Evolutionary conservation across 1,139 yeast genomes (phyloP).

Genomic region (Yamadazyma atmosphaerica): DNA sequence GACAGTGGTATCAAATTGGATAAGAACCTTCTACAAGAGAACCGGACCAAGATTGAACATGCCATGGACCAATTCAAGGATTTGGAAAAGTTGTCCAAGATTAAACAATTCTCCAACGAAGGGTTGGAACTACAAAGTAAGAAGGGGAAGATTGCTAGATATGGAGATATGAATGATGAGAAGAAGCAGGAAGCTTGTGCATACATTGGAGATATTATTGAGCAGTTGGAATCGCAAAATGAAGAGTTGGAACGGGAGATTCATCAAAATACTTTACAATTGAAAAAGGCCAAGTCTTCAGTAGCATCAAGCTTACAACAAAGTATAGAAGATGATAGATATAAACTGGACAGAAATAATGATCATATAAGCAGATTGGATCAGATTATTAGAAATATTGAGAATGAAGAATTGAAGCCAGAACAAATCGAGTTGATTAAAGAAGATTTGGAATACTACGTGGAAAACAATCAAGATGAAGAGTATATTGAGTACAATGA

Average conservation of each 20-base stretch:
- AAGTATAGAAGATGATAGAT: conserved; percentile 60
- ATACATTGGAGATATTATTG: conserved; percentile 73
- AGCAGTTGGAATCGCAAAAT: conserved; percentile 79
- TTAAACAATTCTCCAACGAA: conserved; percentile 93
- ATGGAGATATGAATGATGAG: conserved; percentile 70
- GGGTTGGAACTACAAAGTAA: conserved; percentile 72
- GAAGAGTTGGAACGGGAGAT: conserved; percentile 79
- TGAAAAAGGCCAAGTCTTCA: conserved; percentile 55
- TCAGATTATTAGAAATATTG: conserved; percentile 71
- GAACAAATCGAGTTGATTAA: conserved; percentile 77
- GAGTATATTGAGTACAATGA: conserved; percentile 96
- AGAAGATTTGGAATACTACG: conserved; percentile 92
- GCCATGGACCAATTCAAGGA: conserved; percentile 98
- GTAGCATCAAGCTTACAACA: conserved; percentile 39
- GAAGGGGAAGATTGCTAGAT: conserved; percentile 30
- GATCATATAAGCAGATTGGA: conserved; percentile 82
- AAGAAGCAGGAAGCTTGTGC: conserved; percentile 75
- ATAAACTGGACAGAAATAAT: conserved; percentile 70
- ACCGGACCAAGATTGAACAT: conserved; percentile 79
- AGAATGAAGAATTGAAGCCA: conserved; percentile 80
- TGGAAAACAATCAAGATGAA: conserved; percentile 93
- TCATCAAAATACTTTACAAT: conserved; percentile 49
- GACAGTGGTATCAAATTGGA: conserved; percentile 93
- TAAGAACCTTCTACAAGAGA: conserved; percentile 69
- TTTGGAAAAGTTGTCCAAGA: conserved; percentile 90